These are phyloP conservation scores for Taiozyma sp. DNA, from an alignment of 1,139 yeast genomes.

Conservation along the genomic window DNA sequence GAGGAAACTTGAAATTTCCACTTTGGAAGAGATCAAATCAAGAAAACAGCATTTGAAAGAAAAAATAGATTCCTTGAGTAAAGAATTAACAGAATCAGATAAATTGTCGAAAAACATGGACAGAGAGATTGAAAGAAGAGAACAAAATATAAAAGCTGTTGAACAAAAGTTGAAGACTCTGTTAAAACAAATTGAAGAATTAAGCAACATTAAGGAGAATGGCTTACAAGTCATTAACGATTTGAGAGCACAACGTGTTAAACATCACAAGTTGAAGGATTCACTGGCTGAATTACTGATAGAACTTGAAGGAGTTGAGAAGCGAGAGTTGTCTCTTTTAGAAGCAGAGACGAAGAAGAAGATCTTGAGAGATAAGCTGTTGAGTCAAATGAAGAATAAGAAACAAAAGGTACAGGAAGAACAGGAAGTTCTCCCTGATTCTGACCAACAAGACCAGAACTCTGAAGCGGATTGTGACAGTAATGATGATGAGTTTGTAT, in stretches of 20 bases:
- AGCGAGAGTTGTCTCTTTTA: constrained; percentile 6
- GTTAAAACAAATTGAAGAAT: constrained; percentile 1
- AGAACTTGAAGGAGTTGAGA: constrained; percentile 13
- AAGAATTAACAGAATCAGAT: constrained; percentile 2
- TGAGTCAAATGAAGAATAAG: constrained; percentile 6
- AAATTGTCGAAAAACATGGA: not conserved
- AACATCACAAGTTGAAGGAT: constrained; percentile 1
- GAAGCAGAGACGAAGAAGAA: constrained; percentile 7
- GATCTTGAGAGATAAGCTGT: constrained; percentile 6
- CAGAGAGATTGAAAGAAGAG: not conserved
- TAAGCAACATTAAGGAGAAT: constrained; percentile 1
- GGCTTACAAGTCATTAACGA: not conserved
- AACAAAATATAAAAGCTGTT: not conserved
- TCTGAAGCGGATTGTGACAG: not conserved
- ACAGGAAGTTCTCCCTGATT: not conserved
- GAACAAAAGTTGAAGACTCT: not conserved
- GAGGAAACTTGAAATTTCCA: constrained; percentile 1
- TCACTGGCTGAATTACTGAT: constrained; percentile 8
- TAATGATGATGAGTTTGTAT: not conserved
- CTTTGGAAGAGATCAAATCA: constrained; percentile 3
- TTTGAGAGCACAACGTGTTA: constrained; percentile 1
- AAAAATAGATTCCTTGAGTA: constrained; percentile 4
- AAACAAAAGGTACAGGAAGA: not conserved
- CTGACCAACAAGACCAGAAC: not conserved
- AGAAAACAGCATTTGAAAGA: constrained; percentile 6